Evolutionary conservation across 106 monocot genomes (phyloP).

Genomic region (Platanthera zijinensis): DNA sequence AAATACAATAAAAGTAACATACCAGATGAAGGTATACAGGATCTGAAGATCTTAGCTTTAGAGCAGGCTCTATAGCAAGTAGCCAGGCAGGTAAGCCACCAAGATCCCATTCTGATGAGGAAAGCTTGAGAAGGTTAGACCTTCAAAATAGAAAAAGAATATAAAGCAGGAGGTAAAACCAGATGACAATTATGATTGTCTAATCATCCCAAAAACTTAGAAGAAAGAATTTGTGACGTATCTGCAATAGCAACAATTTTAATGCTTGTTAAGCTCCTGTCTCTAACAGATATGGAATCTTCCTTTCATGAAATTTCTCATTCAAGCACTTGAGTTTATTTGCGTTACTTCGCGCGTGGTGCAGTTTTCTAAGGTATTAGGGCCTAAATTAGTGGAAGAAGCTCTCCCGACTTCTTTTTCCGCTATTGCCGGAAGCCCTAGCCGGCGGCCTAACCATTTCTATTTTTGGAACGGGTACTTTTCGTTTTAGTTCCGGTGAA

Average conservation of each 20-base stretch:
- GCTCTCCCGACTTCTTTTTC: too few relatives aligned
- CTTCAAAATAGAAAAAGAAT: not conserved
- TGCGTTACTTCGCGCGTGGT: too few relatives aligned
- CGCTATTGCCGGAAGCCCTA: too few relatives aligned
- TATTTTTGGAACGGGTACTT: not conserved
- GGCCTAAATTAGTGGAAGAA: too few relatives aligned
- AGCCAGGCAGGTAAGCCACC: slow-evolving; percentile 99
- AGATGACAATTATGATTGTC: not conserved
- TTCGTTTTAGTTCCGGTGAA: too few relatives aligned
- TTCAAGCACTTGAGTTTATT: not conserved
- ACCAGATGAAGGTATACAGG: slow-evolving; percentile 69
- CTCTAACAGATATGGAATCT: not conserved
- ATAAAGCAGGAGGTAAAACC: not conserved
- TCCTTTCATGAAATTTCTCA: not conserved
- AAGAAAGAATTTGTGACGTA: not conserved
- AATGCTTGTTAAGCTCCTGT: too few relatives aligned
- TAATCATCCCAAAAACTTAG: not conserved
- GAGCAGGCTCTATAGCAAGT: slow-evolving; percentile 69
- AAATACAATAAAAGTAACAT: slow-evolving; percentile 11
- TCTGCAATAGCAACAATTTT: not conserved
- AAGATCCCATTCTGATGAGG: slow-evolving; percentile 83
- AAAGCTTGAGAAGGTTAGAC: slow-evolving; percentile 6
- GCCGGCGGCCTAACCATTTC: too few relatives aligned
- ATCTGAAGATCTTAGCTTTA: slow-evolving; percentile 88
- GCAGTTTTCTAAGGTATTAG: too few relatives aligned